A percentile compares a stretch with the other conserved stretches of the same genome.
Evolutionary conservation across 192 early-diverging fungal species (phyloP).

Genomic region (Ambispora gerdemannii): DNA sequence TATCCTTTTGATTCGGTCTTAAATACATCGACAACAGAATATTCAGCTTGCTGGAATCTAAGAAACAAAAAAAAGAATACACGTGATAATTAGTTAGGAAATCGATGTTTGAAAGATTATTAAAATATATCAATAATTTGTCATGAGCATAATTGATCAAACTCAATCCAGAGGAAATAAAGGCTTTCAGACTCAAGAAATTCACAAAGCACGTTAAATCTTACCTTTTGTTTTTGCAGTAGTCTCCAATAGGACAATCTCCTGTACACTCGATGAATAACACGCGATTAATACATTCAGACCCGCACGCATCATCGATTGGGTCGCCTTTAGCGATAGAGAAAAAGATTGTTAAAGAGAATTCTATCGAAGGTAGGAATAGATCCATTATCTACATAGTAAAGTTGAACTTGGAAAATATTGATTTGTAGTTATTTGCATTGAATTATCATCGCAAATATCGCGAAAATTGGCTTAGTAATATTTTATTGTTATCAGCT

Average conservation of each 20-base stretch:
- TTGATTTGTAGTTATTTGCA: too few relatives aligned
- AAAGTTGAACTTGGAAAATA: not conserved
- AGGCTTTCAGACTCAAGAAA: not conserved
- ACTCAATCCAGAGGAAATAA: not conserved
- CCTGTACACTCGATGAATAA: slow-evolving; percentile 90
- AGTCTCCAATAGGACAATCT: slow-evolving; percentile 82
- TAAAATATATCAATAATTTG: not conserved
- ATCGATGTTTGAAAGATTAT: not conserved
- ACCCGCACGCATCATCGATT: slow-evolving; percentile 76
- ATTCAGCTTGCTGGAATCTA: slow-evolving; percentile 83
- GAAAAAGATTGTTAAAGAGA: not conserved
- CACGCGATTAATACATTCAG: slow-evolving; percentile 90
- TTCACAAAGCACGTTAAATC: slow-evolving; percentile 1
- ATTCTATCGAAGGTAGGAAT: not conserved
- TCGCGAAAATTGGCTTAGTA: too few relatives aligned
- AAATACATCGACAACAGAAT: slow-evolving; percentile 84
- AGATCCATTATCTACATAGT: not conserved
- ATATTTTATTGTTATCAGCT: too few relatives aligned
- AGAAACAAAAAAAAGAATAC: not conserved
- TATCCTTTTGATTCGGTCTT: slow-evolving; percentile 90
- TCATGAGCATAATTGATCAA: not conserved
- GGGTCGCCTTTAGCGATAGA: slow-evolving; percentile 31
- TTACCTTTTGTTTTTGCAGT: slow-evolving; percentile 84
- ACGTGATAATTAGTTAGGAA: not conserved
- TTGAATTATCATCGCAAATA: too few relatives aligned